Percentiles rank a stretch among this genome's conserved stretches.
Conservation (phyloP, 2,329 filamentous ascomycete genomes). For the Sordariomycetes sp. region DNA sequence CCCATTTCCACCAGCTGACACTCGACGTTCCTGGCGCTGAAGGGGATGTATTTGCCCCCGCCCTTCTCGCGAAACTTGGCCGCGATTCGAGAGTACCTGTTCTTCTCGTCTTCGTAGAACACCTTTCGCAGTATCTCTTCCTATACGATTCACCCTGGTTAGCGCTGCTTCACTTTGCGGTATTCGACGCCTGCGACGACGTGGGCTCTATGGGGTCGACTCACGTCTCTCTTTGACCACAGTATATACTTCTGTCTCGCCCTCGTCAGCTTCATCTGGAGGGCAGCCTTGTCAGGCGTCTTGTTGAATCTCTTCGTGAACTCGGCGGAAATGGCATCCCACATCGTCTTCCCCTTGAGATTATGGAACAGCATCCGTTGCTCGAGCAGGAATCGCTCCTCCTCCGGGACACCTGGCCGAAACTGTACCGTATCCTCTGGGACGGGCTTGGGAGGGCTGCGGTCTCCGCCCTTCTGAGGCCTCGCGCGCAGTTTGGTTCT, state of each 20-base stretch:
- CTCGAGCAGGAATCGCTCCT: slow-evolving; percentile 37
- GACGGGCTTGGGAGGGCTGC: neutral
- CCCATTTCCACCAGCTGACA: slow-evolving; percentile 35
- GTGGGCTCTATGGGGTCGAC: slow-evolving; percentile 10
- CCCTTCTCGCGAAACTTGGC: slow-evolving; percentile 36
- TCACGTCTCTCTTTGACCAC: slow-evolving; percentile 40
- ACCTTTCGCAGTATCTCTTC: slow-evolving; percentile 27
- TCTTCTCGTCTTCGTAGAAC: slow-evolving; percentile 27
- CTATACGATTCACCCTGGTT: slow-evolving; percentile 14
- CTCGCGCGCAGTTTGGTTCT: neutral
- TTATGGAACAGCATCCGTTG: slow-evolving; percentile 32
- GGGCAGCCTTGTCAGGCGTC: slow-evolving; percentile 31
- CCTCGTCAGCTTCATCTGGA: slow-evolving; percentile 47
- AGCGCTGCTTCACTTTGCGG: neutral
- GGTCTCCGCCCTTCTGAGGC: neutral
- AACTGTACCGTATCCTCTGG: slow-evolving; percentile 21
- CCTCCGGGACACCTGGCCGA: slow-evolving; percentile 31
- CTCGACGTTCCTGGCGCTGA: slow-evolving; percentile 38
- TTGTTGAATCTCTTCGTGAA: slow-evolving; percentile 24
- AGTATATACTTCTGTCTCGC: slow-evolving; percentile 35
- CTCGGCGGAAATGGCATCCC: slow-evolving; percentile 38
- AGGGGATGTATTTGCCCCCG: slow-evolving; percentile 35
- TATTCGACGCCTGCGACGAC: neutral
- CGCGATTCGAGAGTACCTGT: slow-evolving; percentile 29
- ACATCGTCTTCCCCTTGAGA: slow-evolving; percentile 46